Percentiles rank a stretch among this genome's conserved stretches.
Conservation (phyloP, 2,329 filamentous ascomycete species). For the Alternaria angustiovoidea region DNA sequence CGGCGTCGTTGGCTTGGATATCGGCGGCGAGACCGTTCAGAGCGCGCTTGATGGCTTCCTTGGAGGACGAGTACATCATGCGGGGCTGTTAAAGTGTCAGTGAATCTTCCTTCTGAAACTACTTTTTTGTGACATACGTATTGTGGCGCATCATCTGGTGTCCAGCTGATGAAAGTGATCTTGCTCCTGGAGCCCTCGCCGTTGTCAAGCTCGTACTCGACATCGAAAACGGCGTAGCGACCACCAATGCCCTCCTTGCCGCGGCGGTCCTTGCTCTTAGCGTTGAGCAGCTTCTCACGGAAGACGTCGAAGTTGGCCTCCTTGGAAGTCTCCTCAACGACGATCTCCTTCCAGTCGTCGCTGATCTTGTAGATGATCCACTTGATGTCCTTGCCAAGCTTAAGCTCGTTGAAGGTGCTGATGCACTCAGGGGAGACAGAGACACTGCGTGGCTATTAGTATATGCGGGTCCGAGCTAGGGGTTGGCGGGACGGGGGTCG, state of each 20-base stretch:
- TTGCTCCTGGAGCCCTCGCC: slow-evolving; percentile 74
- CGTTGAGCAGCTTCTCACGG: slow-evolving; percentile 77
- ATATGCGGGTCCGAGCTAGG: slow-evolving; percentile 4
- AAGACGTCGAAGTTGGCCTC: slow-evolving; percentile 75
- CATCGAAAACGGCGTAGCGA: slow-evolving; percentile 86
- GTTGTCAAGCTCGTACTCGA: slow-evolving; percentile 75
- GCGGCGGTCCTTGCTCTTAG: slow-evolving; percentile 74
- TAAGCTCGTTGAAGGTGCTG: slow-evolving; percentile 77
- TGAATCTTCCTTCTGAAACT: background rate
- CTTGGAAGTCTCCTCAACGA: slow-evolving; percentile 76
- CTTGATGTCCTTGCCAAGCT: slow-evolving; percentile 79
- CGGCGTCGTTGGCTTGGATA: slow-evolving; percentile 83
- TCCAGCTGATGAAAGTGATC: slow-evolving; percentile 55
- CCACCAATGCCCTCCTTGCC: slow-evolving; percentile 68
- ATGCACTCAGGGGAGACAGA: slow-evolving; percentile 76
- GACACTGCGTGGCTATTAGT: slow-evolving; percentile 63
- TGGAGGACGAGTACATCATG: slow-evolving; percentile 91
- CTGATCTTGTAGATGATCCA: slow-evolving; percentile 90
- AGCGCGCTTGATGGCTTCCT: slow-evolving; percentile 82
- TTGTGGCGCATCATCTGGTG: slow-evolving; percentile 73
- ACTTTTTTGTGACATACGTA: slow-evolving; percentile 66
- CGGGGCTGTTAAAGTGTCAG: slow-evolving; percentile 67
- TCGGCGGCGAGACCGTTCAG: slow-evolving; percentile 78
- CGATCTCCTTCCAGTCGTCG: slow-evolving; percentile 82
- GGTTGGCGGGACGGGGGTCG: background rate